Conservation (phyloP, 306 rosid species). For the Prinsepia uniflora region DNA sequence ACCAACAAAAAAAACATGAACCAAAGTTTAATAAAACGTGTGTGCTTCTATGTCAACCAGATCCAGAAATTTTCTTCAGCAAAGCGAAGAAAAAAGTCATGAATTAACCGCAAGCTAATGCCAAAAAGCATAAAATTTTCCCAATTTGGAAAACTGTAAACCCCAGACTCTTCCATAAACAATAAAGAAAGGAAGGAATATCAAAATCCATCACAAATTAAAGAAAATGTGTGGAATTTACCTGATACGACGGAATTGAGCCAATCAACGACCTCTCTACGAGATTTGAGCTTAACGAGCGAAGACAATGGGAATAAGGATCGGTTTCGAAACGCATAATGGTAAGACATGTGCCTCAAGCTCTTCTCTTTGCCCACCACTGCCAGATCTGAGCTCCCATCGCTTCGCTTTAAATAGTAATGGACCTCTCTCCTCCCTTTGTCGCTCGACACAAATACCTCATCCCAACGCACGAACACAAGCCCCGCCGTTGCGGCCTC, state of each 20-base stretch:
- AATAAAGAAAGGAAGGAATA: neutral
- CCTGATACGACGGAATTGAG: slow-evolving; percentile 67
- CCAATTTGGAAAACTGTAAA: neutral
- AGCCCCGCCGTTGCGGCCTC: slow-evolving; percentile 31
- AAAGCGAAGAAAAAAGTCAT: neutral
- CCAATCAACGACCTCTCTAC: slow-evolving; percentile 78
- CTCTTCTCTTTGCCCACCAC: slow-evolving; percentile 76
- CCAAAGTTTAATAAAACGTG: neutral
- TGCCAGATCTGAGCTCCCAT: slow-evolving; percentile 71
- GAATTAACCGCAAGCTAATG: neutral
- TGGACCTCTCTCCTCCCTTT: slow-evolving; percentile 74
- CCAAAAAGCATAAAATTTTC: neutral
- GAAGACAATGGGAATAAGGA: slow-evolving; percentile 21
- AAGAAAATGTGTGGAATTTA: slow-evolving; percentile 1
- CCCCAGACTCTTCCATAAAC: neutral
- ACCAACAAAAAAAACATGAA: too few relatives aligned
- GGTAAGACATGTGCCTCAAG: slow-evolving; percentile 65
- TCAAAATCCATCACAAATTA: neutral
- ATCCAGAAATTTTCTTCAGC: neutral
- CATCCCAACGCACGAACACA: slow-evolving; percentile 63
- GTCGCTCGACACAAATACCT: slow-evolving; percentile 47
- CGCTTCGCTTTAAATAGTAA: slow-evolving; percentile 48
- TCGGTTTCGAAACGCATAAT: slow-evolving; percentile 35
- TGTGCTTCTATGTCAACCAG: neutral
- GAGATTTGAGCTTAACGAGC: slow-evolving; percentile 59